A percentile compares a stretch with the other conserved stretches of the same genome.
These are phyloP conservation scores for Boletus rubroflammeus DNA, from an alignment of 768 basidiomycete genomes.

Conservation along the genomic window DNA sequence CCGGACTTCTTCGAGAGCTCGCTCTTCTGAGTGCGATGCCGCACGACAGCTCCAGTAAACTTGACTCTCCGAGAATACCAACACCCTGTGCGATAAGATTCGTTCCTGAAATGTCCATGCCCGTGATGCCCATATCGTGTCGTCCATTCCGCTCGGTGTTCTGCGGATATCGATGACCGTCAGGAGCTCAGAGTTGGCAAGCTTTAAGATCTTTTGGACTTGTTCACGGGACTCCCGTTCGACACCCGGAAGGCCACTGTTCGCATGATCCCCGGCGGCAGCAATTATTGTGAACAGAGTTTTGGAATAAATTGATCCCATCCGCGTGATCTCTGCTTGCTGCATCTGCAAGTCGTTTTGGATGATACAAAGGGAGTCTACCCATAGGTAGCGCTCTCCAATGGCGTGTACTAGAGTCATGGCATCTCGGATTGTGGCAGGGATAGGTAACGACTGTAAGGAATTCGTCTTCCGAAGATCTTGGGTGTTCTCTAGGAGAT, in stretches of 20 bases:
- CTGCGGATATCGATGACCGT: constrained; percentile 7
- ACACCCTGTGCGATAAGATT: constrained; percentile 9
- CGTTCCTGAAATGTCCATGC: constrained; percentile 24
- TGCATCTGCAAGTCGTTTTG: constrained; percentile 18
- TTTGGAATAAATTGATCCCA: constrained; percentile 19
- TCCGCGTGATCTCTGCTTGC: constrained; percentile 16
- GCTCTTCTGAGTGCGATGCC: constrained; percentile 11
- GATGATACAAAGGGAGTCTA: constrained; percentile 24
- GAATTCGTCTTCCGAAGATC: constrained; percentile 2
- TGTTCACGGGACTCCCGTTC: neutral
- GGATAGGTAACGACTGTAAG: constrained; percentile 8
- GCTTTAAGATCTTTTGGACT: constrained; percentile 8
- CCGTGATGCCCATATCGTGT: constrained; percentile 10
- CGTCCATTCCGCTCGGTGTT: neutral
- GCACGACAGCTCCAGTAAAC: constrained; percentile 17
- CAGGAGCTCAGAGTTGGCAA: constrained; percentile 8
- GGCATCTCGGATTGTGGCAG: constrained; percentile 24
- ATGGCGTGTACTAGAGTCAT: constrained; percentile 18
- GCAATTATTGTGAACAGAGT: constrained; percentile 22
- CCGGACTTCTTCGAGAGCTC: constrained; percentile 2
- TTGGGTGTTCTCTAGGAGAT: constrained; percentile 5
- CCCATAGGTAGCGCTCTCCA: constrained; percentile 25
- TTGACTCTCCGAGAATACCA: constrained; percentile 18
- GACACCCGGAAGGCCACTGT: constrained; percentile 13
- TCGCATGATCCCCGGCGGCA: constrained; percentile 7